Base-by-base conservation (phyloP, 306 rosid species). In the Cucumis melo region DNA sequence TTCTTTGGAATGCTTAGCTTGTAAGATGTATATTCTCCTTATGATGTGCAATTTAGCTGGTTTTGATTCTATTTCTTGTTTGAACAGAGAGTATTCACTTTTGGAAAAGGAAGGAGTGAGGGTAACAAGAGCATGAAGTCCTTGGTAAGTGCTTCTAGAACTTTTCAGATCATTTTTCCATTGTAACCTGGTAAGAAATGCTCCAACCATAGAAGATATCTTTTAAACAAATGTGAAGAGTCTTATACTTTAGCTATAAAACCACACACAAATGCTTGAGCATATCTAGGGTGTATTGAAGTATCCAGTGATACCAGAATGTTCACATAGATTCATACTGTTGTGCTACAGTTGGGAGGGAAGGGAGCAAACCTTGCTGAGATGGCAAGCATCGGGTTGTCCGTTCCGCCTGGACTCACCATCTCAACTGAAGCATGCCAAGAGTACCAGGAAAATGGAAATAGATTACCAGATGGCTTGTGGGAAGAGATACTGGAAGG, bases 321-420 rank as follows among this genome's bases (percentile, higher is more conserved):
- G 70, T 63, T 63, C 24, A 32, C 70, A 7, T 32, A 32, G 17
- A 63, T 63, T 34, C 27, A 11, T 5, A 66, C 73, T 66, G 6
- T 39, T 66, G 34, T 66, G 32, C 73, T 66, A 66, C 34, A 94
- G 99, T 82, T 94, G 80, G 99, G 99, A 82, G 99, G 99, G 79
- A 94, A 94, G 81, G 99, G 99, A 10, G 97, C 99, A 20, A 94
- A 94, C 85, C 87, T 94, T 41, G 99, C 97, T 76, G 99, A 94
- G 85, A 94, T 94, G 99, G 93, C 99, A 58, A 90, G 86, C 84
- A 91, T 94, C 36, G 97, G 97, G 16, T 84, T 94, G 51, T 92
- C 93, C 1, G 97, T 94, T 72, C 99, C 97, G 0, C 92, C 97
- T 59, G 97, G 99, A 65, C 93, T 94, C n/a, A 94, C 99, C 63